Evolutionary conservation across 257 asterid genomes (phyloP).

Genomic region (Solanum lignicaule): DNA sequence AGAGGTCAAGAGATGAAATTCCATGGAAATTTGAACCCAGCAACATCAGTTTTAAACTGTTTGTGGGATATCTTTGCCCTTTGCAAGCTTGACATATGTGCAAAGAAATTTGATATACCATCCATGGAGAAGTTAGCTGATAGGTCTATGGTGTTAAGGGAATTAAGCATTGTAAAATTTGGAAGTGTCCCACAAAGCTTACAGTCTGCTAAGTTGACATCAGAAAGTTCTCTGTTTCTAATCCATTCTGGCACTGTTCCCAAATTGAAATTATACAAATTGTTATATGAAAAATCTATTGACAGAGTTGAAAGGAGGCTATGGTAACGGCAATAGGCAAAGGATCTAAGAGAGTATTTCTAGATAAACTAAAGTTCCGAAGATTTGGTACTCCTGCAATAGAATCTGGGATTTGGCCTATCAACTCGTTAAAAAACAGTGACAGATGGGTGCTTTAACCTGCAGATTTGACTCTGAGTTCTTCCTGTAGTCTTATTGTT

Average conservation of each 20-base stretch:
- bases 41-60: slow-evolving; percentile 36
- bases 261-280: slow-evolving; percentile 20
- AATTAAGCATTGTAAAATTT: slow-evolving; percentile 50
- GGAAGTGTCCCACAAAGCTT: slow-evolving; percentile 62
- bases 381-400: slow-evolving; percentile 39
- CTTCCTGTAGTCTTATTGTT: slow-evolving; percentile 51
- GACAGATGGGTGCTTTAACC: slow-evolving; percentile 50
- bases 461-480: slow-evolving; percentile 55
- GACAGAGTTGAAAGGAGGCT: slow-evolving; percentile 51
- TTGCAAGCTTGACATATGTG: slow-evolving; percentile 42
- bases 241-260: slow-evolving; percentile 67
- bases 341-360: slow-evolving; percentile 46
- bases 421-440: slow-evolving; percentile 48
- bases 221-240: slow-evolving; percentile 45
- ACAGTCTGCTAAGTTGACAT: slow-evolving; percentile 60
- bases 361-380: slow-evolving; percentile 64
- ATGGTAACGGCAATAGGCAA: slow-evolving; percentile 41
- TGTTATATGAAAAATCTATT: slow-evolving; percentile 66
- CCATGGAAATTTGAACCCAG: slow-evolving; percentile 55
- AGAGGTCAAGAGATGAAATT: slow-evolving; percentile 50
- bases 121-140: slow-evolving; percentile 55
- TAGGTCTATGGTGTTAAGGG: slow-evolving; percentile 53
- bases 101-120: slow-evolving; percentile 48
- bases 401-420: slow-evolving; percentile 67
- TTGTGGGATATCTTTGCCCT: slow-evolving; percentile 53